Percentiles rank a stretch among this genome's conserved stretches.
These are phyloP conservation scores for Immersiporthe knoxdaviesiana DNA, from an alignment of 2,329 filamentous ascomycete species.

Conservation along the genomic window DNA sequence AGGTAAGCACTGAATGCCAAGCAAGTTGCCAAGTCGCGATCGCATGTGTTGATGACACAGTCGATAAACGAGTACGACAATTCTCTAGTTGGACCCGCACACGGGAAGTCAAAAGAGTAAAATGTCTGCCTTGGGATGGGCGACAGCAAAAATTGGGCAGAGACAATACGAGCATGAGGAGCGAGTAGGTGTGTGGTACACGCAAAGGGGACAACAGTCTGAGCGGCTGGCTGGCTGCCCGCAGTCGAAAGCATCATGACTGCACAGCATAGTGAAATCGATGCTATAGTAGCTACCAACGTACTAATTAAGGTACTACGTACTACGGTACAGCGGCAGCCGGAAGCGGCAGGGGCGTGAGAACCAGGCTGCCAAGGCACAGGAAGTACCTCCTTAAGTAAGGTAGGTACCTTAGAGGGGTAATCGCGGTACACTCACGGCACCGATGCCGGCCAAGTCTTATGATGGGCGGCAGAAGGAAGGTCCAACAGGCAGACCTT, in stretches of 20 bases:
- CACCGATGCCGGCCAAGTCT: not conserved
- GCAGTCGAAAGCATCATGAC: not conserved
- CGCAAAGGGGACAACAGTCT: not conserved
- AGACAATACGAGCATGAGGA: not conserved
- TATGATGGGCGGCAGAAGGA: not conserved
- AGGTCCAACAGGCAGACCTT: not conserved
- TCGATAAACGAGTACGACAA: constrained; percentile 1
- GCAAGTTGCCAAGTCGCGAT: not conserved
- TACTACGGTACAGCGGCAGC: not conserved
- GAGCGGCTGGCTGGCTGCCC: not conserved
- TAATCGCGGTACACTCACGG: not conserved
- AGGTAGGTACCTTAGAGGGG: not conserved
- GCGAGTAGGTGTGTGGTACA: not conserved
- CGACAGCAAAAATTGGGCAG: too few relatives aligned
- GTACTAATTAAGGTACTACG: not conserved
- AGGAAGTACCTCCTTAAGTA: too few relatives aligned
- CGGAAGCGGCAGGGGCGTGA: not conserved
- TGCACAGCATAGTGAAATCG: not conserved
- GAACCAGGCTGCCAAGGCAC: not conserved
- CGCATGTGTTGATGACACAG: not conserved
- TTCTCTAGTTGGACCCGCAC: not conserved
- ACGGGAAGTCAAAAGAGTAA: not conserved
- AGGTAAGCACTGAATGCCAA: not conserved
- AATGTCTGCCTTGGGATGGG: not conserved
- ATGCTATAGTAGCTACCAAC: not conserved